phyloP scores from a whole-genome alignment of 192 early-diverging fungal genomes.

The Coemansia sp. region DNA sequence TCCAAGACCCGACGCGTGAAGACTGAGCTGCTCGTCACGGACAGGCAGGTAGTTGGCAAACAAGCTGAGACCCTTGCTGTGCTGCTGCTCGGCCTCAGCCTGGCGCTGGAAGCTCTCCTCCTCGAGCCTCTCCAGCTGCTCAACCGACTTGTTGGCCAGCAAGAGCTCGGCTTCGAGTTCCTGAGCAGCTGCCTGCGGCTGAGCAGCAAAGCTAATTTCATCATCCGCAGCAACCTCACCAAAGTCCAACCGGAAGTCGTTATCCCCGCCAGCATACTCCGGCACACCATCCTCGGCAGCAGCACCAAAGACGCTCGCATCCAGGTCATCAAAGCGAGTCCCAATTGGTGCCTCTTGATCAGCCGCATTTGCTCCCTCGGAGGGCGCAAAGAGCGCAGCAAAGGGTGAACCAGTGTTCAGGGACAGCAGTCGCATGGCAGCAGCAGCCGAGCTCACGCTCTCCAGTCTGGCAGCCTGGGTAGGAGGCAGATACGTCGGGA shows the following conservation, averaged over 20 bases:
- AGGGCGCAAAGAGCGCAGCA: conserved; percentile 22
- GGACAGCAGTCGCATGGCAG: conserved; percentile 34
- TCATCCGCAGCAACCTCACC: conserved; percentile 7
- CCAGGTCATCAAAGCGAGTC: background rate
- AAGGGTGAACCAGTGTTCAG: conserved; percentile 17
- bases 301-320: conserved; percentile 6
- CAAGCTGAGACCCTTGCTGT: conserved; percentile 21
- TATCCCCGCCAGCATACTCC: conserved; percentile 15
- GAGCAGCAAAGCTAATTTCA: conserved; percentile 28
- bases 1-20: conserved; percentile 4
- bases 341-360: conserved; percentile 25
- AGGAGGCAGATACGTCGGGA: conserved; percentile 39
- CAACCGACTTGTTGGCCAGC: conserved; percentile 43
- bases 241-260: conserved; percentile 33
- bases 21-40: conserved; percentile 23
- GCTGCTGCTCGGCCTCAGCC: conserved; percentile 21
- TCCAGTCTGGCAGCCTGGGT: conserved; percentile 23
- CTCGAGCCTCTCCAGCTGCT: conserved; percentile 46
- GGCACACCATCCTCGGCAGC: conserved; percentile 16
- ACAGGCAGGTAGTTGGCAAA: conserved; percentile 30
- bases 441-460: conserved; percentile 36
- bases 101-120: conserved; percentile 49
- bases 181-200: conserved; percentile 15
- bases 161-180: conserved; percentile 24
- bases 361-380: background rate